These are phyloP conservation scores for Colletotrichum falcatum DNA, from an alignment of 2,329 filamentous ascomycete species.

Conservation along the genomic window DNA sequence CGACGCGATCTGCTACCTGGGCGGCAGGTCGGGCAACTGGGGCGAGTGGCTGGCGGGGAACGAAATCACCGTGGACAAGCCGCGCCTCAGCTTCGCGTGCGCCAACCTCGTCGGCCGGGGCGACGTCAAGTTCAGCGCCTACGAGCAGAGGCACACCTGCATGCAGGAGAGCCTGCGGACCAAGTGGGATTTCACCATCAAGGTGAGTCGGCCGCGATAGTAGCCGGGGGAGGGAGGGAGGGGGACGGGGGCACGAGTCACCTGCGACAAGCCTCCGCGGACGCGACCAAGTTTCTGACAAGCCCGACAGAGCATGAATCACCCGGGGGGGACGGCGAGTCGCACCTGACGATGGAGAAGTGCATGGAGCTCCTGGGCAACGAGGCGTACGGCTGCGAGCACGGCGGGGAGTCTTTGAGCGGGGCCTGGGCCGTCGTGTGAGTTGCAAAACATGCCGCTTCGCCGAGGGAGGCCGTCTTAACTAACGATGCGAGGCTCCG, in stretches of 20 bases:
- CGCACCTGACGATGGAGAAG: neutral
- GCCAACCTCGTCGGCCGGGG: neutral
- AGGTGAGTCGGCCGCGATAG: neutral
- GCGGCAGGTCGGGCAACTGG: neutral
- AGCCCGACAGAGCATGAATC: neutral
- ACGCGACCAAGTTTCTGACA: neutral
- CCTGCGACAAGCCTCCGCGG: no score
- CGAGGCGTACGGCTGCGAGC: conserved; percentile 1
- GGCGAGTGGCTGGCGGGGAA: neutral
- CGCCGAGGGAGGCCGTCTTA: neutral
- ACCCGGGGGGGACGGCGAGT: neutral
- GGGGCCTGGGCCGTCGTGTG: neutral
- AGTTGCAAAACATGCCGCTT: neutral
- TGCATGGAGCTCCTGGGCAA: neutral
- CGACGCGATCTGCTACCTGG: neutral
- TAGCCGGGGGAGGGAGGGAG: no score
- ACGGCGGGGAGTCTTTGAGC: neutral
- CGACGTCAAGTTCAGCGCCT: neutral
- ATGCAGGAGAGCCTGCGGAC: neutral
- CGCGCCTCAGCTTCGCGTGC: neutral
- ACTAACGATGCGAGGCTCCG: neutral
- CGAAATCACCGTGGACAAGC: neutral
- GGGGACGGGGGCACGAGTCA: no score
- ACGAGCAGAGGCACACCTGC: neutral
- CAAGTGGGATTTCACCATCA: conserved; percentile 2